Evolutionary conservation across 495 filamentous ascomycete species (phyloP).

Genomic region (Penicillium bialowiezense): DNA sequence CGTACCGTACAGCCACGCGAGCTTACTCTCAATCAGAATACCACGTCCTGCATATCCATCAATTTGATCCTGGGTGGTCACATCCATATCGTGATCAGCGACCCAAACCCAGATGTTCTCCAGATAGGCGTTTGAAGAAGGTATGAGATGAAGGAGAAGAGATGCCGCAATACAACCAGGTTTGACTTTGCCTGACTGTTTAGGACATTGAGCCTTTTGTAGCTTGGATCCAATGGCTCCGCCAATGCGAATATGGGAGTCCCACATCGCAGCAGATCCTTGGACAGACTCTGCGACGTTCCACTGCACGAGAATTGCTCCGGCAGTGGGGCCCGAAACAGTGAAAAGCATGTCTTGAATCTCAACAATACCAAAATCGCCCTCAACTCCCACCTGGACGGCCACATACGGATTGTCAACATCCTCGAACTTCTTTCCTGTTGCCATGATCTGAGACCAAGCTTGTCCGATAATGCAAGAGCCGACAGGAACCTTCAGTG

Average conservation of each 20-base stretch:
- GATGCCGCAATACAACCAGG: conserved; percentile 58
- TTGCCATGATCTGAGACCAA: conserved; percentile 78
- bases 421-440: conserved; percentile 63
- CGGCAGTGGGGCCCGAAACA: conserved; percentile 69
- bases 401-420: conserved; percentile 64
- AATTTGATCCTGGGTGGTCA: conserved; percentile 51
- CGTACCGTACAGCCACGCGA: conserved; percentile 64
- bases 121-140: conserved; percentile 45
- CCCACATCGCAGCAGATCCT: conserved; percentile 75
- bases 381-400: conserved; percentile 69
- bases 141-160: conserved; percentile 57
- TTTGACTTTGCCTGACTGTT: conserved; percentile 40
- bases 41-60: conserved; percentile 63
- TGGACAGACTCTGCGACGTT: conserved; percentile 62
- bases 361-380: conserved; percentile 70
- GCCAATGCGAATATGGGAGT: conserved; percentile 76
- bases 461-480: conserved; percentile 73
- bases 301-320: conserved; percentile 82
- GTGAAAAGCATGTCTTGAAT: conserved; percentile 76
- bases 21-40: conserved; percentile 51
- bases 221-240: conserved; percentile 72
- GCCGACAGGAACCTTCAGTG: conserved; percentile 62
- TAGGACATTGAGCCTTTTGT: conserved; percentile 64
- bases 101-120: conserved; percentile 66
- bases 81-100: conserved; percentile 68